phyloP scores from a whole-genome alignment of 2,329 filamentous ascomycete genomes.

The Botrytis hyacinthi region DNA sequence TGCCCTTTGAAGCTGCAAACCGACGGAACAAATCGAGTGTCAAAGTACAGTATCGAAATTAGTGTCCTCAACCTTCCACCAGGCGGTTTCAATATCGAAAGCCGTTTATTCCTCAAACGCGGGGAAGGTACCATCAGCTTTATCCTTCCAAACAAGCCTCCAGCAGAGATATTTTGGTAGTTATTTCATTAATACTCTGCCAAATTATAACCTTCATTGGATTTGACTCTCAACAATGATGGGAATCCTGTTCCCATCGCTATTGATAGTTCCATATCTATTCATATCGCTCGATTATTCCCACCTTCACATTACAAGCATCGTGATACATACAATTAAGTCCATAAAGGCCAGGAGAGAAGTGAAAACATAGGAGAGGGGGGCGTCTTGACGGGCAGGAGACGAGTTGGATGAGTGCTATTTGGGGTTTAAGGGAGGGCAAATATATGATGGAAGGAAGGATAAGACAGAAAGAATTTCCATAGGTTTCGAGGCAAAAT shows the following conservation, averaged over 20 bases:
- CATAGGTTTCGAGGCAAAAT: no score
- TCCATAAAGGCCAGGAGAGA: no score
- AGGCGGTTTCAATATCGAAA: not conserved
- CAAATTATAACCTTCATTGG: not conserved
- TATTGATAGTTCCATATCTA: not conserved
- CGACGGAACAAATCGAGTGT: not conserved
- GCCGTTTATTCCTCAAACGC: not conserved
- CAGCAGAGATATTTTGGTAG: not conserved
- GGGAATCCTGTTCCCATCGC: not conserved
- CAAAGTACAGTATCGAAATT: not conserved
- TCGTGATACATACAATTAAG: no score
- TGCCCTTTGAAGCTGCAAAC: not conserved
- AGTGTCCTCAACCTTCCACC: not conserved
- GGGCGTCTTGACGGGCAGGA: no score
- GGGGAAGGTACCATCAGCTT: not conserved
- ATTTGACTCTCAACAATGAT: not conserved
- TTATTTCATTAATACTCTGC: not conserved
- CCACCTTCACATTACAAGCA: no score
- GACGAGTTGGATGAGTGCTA: no score
- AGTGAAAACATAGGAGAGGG: no score
- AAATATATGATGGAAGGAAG: no score
- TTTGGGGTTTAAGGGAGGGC: no score
- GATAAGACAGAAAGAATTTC: no score
- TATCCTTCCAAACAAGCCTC: not conserved
- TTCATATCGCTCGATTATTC: no score